Base-by-base conservation (phyloP, 495 filamentous ascomycete species). In the Penicillium crystallinum region DNA sequence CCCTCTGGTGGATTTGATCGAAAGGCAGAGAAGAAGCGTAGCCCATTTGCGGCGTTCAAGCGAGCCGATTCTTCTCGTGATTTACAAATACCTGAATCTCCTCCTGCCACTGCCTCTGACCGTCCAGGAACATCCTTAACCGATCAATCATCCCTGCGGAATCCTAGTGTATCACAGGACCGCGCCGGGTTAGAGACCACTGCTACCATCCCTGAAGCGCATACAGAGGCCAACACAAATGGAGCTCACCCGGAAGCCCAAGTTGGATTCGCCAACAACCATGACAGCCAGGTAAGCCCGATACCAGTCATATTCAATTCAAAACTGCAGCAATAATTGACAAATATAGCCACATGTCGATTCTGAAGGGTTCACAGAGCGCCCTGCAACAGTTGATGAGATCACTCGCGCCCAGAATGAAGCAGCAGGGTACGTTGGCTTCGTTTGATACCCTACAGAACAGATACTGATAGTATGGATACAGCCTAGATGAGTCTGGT, bases 321-420 rank as follows among this genome's bases (percentile, higher is more conserved):
- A 1, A 2, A 35, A 14, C 2, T 17, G 8, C 14, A 41, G 14
- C 21, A 12, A 23, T 11, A 7, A 22, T 22, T 52, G 44, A 53
- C 25, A 52, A 2, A 52, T 58, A 47, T 22, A 78, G 69, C 67
- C 72, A 14, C 75, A 75, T 52, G 76, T 77, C 22, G 81, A 83
- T 57, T 71, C 77, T 2, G 81, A 83, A 64, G 80, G 80, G 5
- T 93, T 84, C 65, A 86, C 77, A 15, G 81, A 92, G 19, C 86
- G 86, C 15, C 77, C 83, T 15, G 64, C 81, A 8, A 76, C 74
- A 36, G 77, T 85, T 54, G 90, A 96, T 63, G 88, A 91, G 21
- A 96, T 95, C 44, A 86, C 87, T 14, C 84, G 85, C 60, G 91
- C 90, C 11, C 78, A 96, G 65, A 82, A 79, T 57, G 90, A 95